A percentile compares a stretch with the other conserved stretches of the same genome.
These are phyloP conservation scores for Polytrichum commune DNA, from an alignment of 225 moss, liverwort and hornwort genomes.

Conservation along the genomic window DNA sequence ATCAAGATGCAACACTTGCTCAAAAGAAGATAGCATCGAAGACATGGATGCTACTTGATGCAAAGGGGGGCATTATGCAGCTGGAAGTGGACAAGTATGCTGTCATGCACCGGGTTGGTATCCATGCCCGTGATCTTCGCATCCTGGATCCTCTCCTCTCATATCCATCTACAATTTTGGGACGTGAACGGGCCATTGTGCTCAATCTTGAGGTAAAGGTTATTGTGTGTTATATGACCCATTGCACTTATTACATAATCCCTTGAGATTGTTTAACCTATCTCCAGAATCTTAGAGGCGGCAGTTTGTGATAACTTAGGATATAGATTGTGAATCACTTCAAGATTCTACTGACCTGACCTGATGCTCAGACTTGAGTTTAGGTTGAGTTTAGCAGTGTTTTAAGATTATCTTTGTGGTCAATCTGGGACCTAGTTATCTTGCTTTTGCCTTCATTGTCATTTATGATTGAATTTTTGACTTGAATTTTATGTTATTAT, in stretches of 20 bases:
- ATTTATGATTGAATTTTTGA: too few species aligned
- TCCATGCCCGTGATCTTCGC: conserved; percentile 97
- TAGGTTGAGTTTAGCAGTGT: too few species aligned
- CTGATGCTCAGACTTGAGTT: too few species aligned
- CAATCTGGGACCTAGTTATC: too few species aligned
- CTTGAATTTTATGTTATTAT: background rate
- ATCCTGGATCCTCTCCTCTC: conserved; percentile 94
- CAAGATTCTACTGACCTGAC: too few species aligned
- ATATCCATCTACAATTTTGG: conserved; percentile 95
- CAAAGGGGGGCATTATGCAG: conserved; percentile 70
- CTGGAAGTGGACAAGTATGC: conserved; percentile 97
- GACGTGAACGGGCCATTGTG: conserved; percentile 97
- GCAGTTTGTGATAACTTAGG: too few species aligned
- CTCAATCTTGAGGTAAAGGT: conserved; percentile 88
- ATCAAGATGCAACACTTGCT: conserved; percentile 44
- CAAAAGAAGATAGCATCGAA: conserved; percentile 87
- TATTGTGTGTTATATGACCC: background rate
- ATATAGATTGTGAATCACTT: too few species aligned
- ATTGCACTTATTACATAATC: too few species aligned
- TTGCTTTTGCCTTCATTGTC: too few species aligned
- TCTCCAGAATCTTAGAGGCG: too few species aligned
- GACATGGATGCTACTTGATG: conserved; percentile 90
- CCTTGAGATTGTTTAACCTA: too few species aligned
- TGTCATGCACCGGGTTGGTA: conserved; percentile 97
- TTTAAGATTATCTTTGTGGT: too few species aligned